Conservation (phyloP, 352 stramenopile species). For the Aphanomyces euteiches region DNA sequence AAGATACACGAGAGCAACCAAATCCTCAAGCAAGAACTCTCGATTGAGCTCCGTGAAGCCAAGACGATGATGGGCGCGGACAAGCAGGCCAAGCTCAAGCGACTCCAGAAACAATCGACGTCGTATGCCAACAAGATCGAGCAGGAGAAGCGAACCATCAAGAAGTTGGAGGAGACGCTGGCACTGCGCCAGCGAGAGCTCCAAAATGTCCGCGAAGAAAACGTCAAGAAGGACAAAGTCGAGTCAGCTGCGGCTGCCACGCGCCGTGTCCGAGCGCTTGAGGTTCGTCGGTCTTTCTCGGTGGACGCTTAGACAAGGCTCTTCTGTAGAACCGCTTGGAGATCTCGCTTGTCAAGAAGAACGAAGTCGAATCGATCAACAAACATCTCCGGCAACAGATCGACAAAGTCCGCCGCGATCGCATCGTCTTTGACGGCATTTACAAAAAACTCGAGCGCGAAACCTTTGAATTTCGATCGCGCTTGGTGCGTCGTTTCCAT, state of each 20-base stretch:
- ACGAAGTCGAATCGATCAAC: slow-evolving; percentile 78
- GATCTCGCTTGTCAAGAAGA: slow-evolving; percentile 71
- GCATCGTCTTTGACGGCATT: slow-evolving; percentile 75
- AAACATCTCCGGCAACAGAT: slow-evolving; percentile 69
- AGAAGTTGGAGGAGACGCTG: slow-evolving; percentile 48
- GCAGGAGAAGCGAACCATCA: slow-evolving; percentile 41
- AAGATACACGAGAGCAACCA: slow-evolving; percentile 72
- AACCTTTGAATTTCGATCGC: slow-evolving; percentile 46
- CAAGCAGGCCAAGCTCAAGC: slow-evolving; percentile 52
- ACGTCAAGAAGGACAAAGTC: slow-evolving; percentile 32
- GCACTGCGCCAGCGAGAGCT: slow-evolving; percentile 49
- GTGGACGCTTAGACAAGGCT: neutral
- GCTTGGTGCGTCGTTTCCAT: slow-evolving; percentile 23
- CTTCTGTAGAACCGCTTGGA: slow-evolving; percentile 53
- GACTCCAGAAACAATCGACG: slow-evolving; percentile 50
- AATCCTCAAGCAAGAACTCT: slow-evolving; percentile 65
- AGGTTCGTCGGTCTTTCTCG: slow-evolving; percentile 29
- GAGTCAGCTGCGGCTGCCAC: slow-evolving; percentile 48
- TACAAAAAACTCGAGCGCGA: slow-evolving; percentile 84
- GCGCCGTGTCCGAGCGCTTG: slow-evolving; percentile 49
- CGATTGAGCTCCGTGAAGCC: slow-evolving; percentile 61
- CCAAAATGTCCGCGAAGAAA: slow-evolving; percentile 41
- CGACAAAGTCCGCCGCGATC: slow-evolving; percentile 61
- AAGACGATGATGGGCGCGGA: slow-evolving; percentile 49
- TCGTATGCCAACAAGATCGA: slow-evolving; percentile 52